Percentiles rank a stretch among this genome's conserved stretches.
Conservation (phyloP, 768 basidiomycete genomes). For the Lactarius evosmus region DNA sequence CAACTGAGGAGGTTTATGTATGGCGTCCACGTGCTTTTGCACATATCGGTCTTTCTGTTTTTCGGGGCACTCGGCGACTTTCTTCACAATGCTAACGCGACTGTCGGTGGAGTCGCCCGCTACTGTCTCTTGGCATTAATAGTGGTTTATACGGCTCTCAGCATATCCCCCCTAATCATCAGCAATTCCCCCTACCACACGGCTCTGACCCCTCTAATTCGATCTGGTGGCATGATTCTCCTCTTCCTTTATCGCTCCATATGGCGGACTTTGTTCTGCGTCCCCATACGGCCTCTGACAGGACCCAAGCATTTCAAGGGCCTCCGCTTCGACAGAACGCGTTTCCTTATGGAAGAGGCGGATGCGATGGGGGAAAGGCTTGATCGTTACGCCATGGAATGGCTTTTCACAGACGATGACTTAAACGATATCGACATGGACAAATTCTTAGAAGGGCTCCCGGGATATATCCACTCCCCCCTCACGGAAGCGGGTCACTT, state of each 20-base stretch:
- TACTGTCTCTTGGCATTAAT: neutral
- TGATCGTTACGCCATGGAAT: conserved; percentile 9
- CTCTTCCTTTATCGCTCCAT: neutral
- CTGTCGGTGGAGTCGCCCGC: conserved; percentile 1
- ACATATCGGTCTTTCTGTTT: conserved; percentile 18
- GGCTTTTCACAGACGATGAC: neutral
- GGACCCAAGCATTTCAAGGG: neutral
- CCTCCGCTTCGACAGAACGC: conserved; percentile 1
- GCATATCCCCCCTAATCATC: conserved; percentile 11
- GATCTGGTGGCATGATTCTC: neutral
- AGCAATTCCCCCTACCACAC: conserved; percentile 16
- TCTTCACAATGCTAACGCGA: neutral
- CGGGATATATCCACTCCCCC: conserved; percentile 5
- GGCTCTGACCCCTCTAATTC: neutral
- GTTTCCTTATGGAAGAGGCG: neutral
- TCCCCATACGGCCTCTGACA: neutral
- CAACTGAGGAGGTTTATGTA: conserved; percentile 4
- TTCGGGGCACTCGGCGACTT: conserved; percentile 11
- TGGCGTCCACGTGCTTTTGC: conserved; percentile 9
- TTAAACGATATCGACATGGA: conserved; percentile 1
- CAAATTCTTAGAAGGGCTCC: conserved; percentile 6
- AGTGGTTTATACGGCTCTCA: neutral
- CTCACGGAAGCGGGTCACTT: neutral
- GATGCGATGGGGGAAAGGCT: neutral
- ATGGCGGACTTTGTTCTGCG: neutral